Evolutionary conservation across 2,329 filamentous ascomycete species (phyloP).

Genomic region (Phialophora tarda): DNA sequence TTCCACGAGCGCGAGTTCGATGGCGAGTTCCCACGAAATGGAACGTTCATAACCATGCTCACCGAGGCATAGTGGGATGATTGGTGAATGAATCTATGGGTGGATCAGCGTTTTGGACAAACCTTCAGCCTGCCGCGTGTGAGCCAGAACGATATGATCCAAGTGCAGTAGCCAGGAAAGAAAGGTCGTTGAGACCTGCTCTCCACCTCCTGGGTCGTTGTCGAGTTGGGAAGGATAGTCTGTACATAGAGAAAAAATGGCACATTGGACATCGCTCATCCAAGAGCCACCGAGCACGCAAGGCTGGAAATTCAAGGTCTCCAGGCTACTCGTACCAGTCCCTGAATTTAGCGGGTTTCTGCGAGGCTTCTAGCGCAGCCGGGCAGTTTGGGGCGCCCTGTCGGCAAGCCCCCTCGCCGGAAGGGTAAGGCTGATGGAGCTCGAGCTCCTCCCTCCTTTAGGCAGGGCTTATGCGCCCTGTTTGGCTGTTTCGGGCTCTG

Average conservation of each 20-base stretch:
- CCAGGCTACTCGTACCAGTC: background rate
- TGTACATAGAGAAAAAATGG: background rate
- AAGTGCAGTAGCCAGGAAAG: background rate
- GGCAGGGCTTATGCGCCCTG: background rate
- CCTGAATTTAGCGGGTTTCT: constrained; percentile 6
- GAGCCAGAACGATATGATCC: background rate
- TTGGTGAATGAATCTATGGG: background rate
- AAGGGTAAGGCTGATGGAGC: background rate
- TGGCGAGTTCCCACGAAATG: background rate
- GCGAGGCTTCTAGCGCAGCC: background rate
- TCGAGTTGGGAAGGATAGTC: background rate
- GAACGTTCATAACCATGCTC: background rate
- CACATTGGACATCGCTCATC: background rate
- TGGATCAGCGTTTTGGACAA: background rate
- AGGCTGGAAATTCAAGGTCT: background rate
- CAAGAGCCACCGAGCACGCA: background rate
- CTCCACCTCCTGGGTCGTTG: background rate
- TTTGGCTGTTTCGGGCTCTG: background rate
- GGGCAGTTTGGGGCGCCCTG: background rate
- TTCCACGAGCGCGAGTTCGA: background rate
- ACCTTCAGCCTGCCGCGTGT: background rate
- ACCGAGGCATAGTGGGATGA: background rate
- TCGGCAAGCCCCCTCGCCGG: background rate
- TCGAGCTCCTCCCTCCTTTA: background rate
- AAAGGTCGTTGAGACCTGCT: background rate